phyloP scores from a whole-genome alignment of 139 green algal species.

The Pycnococcus provasolii region DNA sequence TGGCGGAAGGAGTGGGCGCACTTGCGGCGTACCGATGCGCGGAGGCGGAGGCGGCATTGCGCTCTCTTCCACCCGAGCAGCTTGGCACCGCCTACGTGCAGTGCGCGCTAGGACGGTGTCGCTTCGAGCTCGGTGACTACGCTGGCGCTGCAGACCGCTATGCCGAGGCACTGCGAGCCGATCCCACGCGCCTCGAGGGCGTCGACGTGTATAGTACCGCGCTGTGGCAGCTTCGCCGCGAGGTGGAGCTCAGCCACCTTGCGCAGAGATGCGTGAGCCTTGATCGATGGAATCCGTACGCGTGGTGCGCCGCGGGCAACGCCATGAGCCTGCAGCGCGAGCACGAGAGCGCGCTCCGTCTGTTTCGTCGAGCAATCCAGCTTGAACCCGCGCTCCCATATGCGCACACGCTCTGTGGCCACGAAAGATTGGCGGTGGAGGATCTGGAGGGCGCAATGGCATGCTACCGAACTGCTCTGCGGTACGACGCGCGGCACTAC shows the following conservation, averaged over 20 bases:
- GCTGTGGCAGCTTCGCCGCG: constrained; percentile 87
- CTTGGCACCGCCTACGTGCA: constrained; percentile 67
- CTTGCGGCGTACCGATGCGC: constrained; percentile 60
- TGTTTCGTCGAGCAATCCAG: constrained; percentile 67
- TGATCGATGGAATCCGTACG: constrained; percentile 67
- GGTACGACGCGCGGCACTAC: constrained; percentile 81
- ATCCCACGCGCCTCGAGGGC: constrained; percentile 54
- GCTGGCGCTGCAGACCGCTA: constrained; percentile 37
- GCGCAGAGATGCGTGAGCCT: constrained; percentile 63
- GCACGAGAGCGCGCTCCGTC: constrained; percentile 70
- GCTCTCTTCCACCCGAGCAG: constrained; percentile 49
- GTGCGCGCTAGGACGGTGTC: constrained; percentile 53
- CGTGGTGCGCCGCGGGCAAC: constrained; percentile 88
- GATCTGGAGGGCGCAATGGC: constrained; percentile 72
- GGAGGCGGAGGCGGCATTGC: constrained; percentile 57
- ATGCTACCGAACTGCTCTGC: constrained; percentile 74
- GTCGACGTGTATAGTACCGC: constrained; percentile 86
- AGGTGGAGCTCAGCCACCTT: constrained; percentile 72
- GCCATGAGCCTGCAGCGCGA: constrained; percentile 83
- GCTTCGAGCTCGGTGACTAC: constrained; percentile 85
- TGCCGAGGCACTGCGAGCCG: constrained; percentile 50
- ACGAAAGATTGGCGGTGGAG: constrained; percentile 84
- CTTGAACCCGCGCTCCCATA: constrained; percentile 69
- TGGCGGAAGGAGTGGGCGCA: constrained; percentile 48
- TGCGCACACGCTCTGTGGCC: constrained; percentile 77